phyloP scores from a whole-genome alignment of 2,329 filamentous ascomycete genomes.

The Hypomyces perniciosus region DNA sequence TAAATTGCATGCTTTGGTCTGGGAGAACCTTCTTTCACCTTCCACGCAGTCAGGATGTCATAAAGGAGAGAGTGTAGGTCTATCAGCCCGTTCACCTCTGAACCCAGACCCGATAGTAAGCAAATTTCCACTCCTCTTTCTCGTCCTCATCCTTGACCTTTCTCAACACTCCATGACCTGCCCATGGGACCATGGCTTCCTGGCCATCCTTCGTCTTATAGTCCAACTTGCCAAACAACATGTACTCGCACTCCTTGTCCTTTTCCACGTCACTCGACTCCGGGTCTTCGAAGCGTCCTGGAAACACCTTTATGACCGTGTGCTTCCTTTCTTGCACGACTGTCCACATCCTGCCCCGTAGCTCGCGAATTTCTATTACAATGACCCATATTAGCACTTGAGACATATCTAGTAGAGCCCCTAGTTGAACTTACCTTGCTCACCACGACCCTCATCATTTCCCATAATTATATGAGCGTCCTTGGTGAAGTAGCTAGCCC shows the following conservation, averaged over 20 bases:
- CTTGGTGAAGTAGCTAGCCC: slow-evolving; percentile 36
- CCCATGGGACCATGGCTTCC: slow-evolving; percentile 23
- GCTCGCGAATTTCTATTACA: slow-evolving; percentile 32
- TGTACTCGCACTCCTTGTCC: slow-evolving; percentile 26
- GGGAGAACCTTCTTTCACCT: no score
- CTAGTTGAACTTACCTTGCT: slow-evolving; percentile 23
- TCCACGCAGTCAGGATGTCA: not conserved
- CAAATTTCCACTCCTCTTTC: slow-evolving; percentile 28
- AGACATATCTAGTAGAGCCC: no score
- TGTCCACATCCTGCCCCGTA: slow-evolving; percentile 41
- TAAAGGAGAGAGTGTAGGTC: not conserved
- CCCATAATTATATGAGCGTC: slow-evolving; percentile 39
- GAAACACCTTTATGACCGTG: slow-evolving; percentile 37
- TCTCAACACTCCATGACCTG: slow-evolving; percentile 26
- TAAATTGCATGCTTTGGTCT: not conserved
- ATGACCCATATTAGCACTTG: not conserved
- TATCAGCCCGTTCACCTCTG: slow-evolving; percentile 17
- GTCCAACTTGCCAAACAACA: slow-evolving; percentile 27
- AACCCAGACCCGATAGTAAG: slow-evolving; percentile 28
- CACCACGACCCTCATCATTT: slow-evolving; percentile 31
- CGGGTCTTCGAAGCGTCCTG: slow-evolving; percentile 26
- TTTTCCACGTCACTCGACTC: slow-evolving; percentile 5
- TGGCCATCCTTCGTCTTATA: slow-evolving; percentile 23
- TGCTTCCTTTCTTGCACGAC: slow-evolving; percentile 35
- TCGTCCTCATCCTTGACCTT: slow-evolving; percentile 17